Base-by-base conservation (phyloP, 768 basidiomycete genomes). In the Basidioascus undulatus region DNA sequence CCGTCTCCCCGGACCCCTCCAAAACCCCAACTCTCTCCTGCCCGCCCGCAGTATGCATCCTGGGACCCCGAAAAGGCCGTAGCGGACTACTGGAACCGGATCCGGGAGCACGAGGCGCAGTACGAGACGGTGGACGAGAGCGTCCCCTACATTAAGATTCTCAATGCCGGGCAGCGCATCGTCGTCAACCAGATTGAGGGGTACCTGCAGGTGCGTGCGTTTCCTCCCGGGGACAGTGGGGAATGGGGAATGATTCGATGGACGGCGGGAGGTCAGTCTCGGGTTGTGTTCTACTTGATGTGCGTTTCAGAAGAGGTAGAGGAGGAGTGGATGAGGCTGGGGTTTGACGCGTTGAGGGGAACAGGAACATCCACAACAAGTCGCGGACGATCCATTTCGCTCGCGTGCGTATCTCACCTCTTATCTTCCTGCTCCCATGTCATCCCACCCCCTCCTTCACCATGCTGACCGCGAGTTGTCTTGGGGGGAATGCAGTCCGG, bases 211-310 rank as follows among this genome's bases (percentile, higher is more conserved):
- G 77, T 76, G 44, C 27, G 62, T 46, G n/a, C n/a, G n/a, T n/a
- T n/a, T n/a, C n/a, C n/a, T n/a, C n/a, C n/a, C n/a, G n/a, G n/a
- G n/a, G n/a, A n/a, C n/a, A n/a, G n/a, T n/a, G n/a, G n/a, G n/a
- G n/a, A n/a, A n/a, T n/a, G n/a, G n/a, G n/a, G n/a, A n/a, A n/a
- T n/a, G n/a, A n/a, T n/a, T n/a, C n/a, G n/a, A n/a, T n/a, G n/a
- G n/a, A n/a, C n/a, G n/a, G n/a, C n/a, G n/a, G n/a, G n/a, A n/a
- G n/a, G 28, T 30, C 59, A 96, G 74, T 83, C 83, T 2, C 65
- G 89, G 44, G 86, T 94, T 44, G 81, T 96, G 20, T 98, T 96
- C 66, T 96, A 92, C 66, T 65, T 98, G 34, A 96, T 96, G n/a
- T n/a, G n/a, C n/a, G n/a, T n/a, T n/a, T n/a, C n/a, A n/a, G n/a